A percentile compares a stretch with the other conserved stretches of the same genome.
phyloP scores from a whole-genome alignment of 2,329 filamentous ascomycete genomes.

The Paecilomyces variotii region DNA sequence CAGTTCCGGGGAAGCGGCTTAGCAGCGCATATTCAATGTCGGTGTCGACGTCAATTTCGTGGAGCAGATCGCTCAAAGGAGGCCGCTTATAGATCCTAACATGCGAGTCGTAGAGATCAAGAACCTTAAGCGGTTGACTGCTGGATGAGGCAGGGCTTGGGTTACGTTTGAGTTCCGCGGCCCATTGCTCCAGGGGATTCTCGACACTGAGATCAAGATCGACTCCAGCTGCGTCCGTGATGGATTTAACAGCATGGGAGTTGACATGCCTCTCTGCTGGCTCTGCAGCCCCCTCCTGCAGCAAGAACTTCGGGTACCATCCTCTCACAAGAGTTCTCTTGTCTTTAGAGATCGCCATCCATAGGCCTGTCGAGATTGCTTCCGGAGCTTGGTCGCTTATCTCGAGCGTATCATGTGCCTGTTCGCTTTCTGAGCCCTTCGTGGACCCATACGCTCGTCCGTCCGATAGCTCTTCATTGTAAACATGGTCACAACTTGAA shows the following conservation, averaged over 20 bases:
- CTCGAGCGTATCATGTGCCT: conserved; percentile 14
- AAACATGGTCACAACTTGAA: conserved; percentile 61
- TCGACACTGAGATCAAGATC: conserved; percentile 66
- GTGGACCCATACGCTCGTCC: conserved; percentile 21
- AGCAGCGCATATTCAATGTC: conserved; percentile 29
- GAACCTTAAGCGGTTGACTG: conserved; percentile 17
- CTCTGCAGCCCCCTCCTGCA: conserved; percentile 20
- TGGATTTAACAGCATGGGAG: conserved; percentile 56
- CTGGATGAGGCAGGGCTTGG: conserved; percentile 16
- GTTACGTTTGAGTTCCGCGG: conserved; percentile 24
- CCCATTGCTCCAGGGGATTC: conserved; percentile 49
- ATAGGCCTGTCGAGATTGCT: conserved; percentile 30
- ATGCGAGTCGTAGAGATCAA: conserved; percentile 35
- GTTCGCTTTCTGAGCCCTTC: background rate
- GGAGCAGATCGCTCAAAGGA: conserved; percentile 28
- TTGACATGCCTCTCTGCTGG: conserved; percentile 41
- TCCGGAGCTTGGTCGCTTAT: conserved; percentile 12
- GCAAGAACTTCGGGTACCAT: conserved; percentile 51
- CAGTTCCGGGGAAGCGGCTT: conserved; percentile 31
- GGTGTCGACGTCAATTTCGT: conserved; percentile 15
- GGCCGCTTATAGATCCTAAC: conserved; percentile 32
- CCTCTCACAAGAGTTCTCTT: conserved; percentile 60
- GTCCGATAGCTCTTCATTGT: conserved; percentile 79
- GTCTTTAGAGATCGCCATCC: conserved; percentile 45
- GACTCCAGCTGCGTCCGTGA: conserved; percentile 43